phyloP scores from a whole-genome alignment of 2,329 filamentous ascomycete genomes.

The Uncinocarpus reesii region DNA sequence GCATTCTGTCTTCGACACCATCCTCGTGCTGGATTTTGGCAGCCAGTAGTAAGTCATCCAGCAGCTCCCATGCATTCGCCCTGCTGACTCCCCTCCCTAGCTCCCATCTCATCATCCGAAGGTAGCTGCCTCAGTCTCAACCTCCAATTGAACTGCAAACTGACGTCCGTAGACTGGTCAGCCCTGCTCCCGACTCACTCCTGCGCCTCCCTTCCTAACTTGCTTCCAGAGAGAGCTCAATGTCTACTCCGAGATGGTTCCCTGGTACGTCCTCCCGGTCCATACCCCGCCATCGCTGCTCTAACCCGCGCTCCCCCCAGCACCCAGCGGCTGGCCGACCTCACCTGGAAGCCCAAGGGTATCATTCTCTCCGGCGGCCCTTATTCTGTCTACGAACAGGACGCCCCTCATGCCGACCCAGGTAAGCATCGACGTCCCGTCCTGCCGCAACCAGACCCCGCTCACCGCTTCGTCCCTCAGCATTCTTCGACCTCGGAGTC shows the following conservation, averaged over 20 bases:
- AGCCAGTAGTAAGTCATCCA: constrained; percentile 6
- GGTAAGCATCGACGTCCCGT: constrained; percentile 29
- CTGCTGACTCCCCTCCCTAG: background rate
- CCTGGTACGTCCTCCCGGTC: constrained; percentile 35
- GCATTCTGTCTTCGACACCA: constrained; percentile 11
- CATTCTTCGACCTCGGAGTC: constrained; percentile 62
- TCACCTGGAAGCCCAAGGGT: constrained; percentile 70
- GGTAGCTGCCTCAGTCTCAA: background rate
- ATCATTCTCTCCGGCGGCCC: constrained; percentile 67
- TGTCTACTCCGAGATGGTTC: constrained; percentile 79
- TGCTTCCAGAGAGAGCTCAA: constrained; percentile 50
- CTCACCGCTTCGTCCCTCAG: background rate
- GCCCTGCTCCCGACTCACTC: background rate
- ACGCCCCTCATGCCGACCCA: constrained; percentile 68
- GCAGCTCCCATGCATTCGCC: background rate
- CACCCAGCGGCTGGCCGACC: constrained; percentile 66
- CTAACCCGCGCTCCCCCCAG: background rate
- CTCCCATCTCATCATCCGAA: constrained; percentile 1
- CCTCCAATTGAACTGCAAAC: background rate
- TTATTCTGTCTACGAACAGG: constrained; percentile 71
- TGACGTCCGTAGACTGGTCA: background rate
- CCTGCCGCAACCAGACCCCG: background rate
- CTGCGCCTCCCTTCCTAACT: background rate
- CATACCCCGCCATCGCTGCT: constrained; percentile 11
- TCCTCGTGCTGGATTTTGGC: constrained; percentile 16